Conservation (phyloP, 2,329 filamentous ascomycete species). For the Sodiomyces alkalinus region DNA sequence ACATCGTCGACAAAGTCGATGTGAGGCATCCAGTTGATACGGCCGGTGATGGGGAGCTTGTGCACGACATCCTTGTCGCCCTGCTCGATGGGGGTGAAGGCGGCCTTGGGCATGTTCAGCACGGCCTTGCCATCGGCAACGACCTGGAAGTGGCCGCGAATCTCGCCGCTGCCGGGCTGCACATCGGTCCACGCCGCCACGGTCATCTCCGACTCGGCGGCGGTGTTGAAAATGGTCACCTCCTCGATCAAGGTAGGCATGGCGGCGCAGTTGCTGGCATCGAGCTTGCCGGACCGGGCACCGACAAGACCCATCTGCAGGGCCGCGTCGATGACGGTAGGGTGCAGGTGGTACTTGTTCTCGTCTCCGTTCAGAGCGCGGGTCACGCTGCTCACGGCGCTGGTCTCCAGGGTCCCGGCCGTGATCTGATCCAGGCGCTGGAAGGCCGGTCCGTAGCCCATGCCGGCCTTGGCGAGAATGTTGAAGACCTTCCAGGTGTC, state of each 20-base stretch:
- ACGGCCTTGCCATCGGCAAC: no score
- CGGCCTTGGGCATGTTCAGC: no score
- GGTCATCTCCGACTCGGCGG: no score
- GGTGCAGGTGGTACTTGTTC: constrained; percentile 1
- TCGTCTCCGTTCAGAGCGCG: constrained; percentile 3
- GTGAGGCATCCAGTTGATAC: constrained; percentile 15
- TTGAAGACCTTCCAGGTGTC: constrained; percentile 23
- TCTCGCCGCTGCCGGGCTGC: no score
- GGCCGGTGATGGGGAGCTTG: constrained; percentile 14
- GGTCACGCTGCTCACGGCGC: neutral
- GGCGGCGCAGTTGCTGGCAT: neutral
- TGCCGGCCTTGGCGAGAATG: constrained; percentile 26
- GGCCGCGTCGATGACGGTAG: constrained; percentile 1
- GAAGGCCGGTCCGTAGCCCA: constrained; percentile 35
- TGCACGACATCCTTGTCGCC: constrained; percentile 6
- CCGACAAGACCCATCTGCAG: no score
- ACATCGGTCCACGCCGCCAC: no score
- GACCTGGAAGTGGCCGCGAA: no score
- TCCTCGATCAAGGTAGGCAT: neutral
- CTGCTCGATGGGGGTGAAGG: no score
- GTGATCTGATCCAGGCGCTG: constrained; percentile 31
- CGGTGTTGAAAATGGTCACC: neutral
- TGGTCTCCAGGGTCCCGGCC: constrained; percentile 13
- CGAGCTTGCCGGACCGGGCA: no score
- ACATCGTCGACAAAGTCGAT: constrained; percentile 16